Evolutionary conservation across 192 early-diverging fungal species (phyloP).

Genomic region (Gaertneriomyces semiglobifer): DNA sequence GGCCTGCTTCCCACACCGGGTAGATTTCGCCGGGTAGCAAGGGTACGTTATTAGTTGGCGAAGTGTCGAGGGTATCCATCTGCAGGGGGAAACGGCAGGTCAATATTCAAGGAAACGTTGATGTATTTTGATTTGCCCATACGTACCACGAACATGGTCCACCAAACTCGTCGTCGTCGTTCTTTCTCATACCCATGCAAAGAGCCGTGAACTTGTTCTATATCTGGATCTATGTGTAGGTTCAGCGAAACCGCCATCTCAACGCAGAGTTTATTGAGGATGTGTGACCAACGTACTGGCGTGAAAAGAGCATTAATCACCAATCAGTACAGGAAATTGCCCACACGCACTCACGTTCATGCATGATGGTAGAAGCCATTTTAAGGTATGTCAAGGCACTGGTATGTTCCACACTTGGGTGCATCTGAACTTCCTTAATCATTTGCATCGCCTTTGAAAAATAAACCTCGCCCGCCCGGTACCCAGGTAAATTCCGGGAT

Average conservation of each 20-base stretch:
- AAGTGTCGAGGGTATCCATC: conserved; percentile 16
- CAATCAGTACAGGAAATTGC: background rate
- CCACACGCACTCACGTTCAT: background rate
- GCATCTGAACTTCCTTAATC: background rate
- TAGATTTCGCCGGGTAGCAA: conserved; percentile 14
- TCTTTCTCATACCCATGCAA: conserved; percentile 42
- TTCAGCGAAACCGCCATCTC: conserved; percentile 38
- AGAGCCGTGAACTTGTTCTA: conserved; percentile 27
- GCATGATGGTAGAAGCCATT: conserved; percentile 7
- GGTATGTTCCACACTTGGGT: conserved; percentile 11
- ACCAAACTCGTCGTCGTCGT: conserved; percentile 42
- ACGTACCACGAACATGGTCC: conserved; percentile 26
- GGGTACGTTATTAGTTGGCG: background rate
- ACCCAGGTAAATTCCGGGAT: conserved; percentile 1
- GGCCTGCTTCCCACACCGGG: conserved; percentile 18
- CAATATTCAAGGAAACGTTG: background rate
- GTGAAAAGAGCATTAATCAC: background rate
- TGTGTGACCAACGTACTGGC: background rate
- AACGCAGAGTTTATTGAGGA: conserved; percentile 5
- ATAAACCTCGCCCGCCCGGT: conserved; percentile 15
- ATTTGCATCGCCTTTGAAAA: conserved; percentile 11
- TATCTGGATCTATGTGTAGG: conserved; percentile 37
- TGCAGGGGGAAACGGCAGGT: background rate
- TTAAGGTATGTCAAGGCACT: conserved; percentile 14
- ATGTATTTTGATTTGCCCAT: background rate